A percentile compares a stretch with the other conserved stretches of the same genome.
phyloP scores from a whole-genome alignment of 2,329 filamentous ascomycete genomes.

The Pseudocercospora macadamiae region DNA sequence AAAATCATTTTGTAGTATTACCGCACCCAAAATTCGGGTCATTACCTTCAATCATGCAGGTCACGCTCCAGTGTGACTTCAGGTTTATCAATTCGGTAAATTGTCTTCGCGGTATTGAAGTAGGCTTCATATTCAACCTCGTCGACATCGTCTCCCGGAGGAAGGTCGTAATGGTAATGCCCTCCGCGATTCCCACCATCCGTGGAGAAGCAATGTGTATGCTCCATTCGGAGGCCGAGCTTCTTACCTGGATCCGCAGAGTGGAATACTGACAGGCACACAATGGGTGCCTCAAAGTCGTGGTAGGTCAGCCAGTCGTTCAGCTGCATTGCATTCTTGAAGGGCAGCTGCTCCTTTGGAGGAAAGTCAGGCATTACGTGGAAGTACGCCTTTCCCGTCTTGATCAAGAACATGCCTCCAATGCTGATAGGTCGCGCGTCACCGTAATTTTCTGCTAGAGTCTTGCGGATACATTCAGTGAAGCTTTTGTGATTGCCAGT shows the following conservation, averaged over 20 bases:
- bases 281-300: slow-evolving; percentile 35
- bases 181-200: slow-evolving; percentile 33
- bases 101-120: slow-evolving; percentile 35
- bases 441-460: slow-evolving; percentile 29
- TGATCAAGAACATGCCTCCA: slow-evolving; percentile 36
- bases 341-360: slow-evolving; percentile 27
- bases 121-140: slow-evolving; percentile 39
- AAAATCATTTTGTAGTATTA: too few species aligned
- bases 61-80: slow-evolving; percentile 31
- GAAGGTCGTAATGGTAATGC: slow-evolving; percentile 37
- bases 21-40: background rate
- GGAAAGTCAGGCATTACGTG: slow-evolving; percentile 40
- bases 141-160: slow-evolving; percentile 23
- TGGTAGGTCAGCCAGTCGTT: slow-evolving; percentile 37
- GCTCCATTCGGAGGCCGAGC: slow-evolving; percentile 37
- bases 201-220: slow-evolving; percentile 36
- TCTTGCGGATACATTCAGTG: slow-evolving; percentile 33
- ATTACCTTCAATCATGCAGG: slow-evolving; percentile 30
- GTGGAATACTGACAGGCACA: slow-evolving; percentile 36
- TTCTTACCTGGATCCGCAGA: slow-evolving; percentile 33
- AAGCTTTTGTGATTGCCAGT: slow-evolving; percentile 32
- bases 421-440: slow-evolving; percentile 29
- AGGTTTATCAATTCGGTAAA: slow-evolving; percentile 37
- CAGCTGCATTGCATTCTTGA: slow-evolving; percentile 30
- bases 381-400: slow-evolving; percentile 31